Conservation (phyloP, 352 stramenopile genomes). For the Aphanomyces euteiches region DNA sequence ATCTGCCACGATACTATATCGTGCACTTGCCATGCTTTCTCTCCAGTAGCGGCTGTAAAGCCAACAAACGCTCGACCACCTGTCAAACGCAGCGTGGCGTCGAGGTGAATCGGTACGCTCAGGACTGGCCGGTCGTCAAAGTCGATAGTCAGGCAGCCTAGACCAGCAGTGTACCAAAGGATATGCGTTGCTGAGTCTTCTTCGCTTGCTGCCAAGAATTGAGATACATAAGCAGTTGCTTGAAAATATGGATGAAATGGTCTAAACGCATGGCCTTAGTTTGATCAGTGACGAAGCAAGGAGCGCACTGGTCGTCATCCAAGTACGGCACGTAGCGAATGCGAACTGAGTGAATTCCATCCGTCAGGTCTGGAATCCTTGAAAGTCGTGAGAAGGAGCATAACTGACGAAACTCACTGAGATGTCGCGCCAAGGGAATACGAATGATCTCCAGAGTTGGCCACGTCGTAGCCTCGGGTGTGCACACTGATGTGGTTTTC, state of each 20-base stretch:
- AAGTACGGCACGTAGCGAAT: slow-evolving; percentile 77
- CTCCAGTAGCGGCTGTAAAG: slow-evolving; percentile 88
- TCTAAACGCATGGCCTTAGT: slow-evolving; percentile 32
- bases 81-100: slow-evolving; percentile 68
- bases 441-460: slow-evolving; percentile 69
- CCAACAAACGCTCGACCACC: slow-evolving; percentile 86
- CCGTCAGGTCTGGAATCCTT: slow-evolving; percentile 74
- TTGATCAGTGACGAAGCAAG: no score
- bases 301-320: slow-evolving; percentile 38
- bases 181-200: slow-evolving; percentile 46
- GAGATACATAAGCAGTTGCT: slow-evolving; percentile 48
- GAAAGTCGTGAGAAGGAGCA: neutral
- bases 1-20: slow-evolving; percentile 86
- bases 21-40: slow-evolving; percentile 81
- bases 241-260: slow-evolving; percentile 59
- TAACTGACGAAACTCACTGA: neutral
- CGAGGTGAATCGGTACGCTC: slow-evolving; percentile 81
- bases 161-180: slow-evolving; percentile 42
- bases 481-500: slow-evolving; percentile 92
- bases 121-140: slow-evolving; percentile 84
- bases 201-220: slow-evolving; percentile 57
- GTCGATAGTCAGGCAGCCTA: slow-evolving; percentile 81
- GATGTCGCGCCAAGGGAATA: slow-evolving; percentile 65
- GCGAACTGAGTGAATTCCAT: slow-evolving; percentile 56
- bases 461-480: slow-evolving; percentile 38